Conservation (phyloP, 2,329 filamentous ascomycete genomes). For the Sarocladium brachiariae region DNA sequence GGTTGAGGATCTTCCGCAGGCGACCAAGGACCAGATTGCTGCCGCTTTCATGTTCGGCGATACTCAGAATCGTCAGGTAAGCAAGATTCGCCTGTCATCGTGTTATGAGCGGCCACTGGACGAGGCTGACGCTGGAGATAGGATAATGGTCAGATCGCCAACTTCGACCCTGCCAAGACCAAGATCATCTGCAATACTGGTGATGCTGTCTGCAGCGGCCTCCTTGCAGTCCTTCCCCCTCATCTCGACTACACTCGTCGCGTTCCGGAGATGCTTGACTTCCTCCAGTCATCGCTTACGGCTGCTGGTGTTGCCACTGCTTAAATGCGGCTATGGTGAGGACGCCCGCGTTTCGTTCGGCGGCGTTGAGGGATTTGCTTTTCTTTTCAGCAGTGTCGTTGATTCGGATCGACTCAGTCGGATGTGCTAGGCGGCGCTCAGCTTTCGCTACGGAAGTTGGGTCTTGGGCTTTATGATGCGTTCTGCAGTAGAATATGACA, state of each 20-base stretch:
- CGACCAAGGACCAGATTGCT: slow-evolving; percentile 17
- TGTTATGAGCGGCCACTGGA: no score
- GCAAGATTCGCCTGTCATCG: no score
- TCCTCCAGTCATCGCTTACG: slow-evolving; percentile 15
- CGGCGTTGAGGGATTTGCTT: no score
- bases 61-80: slow-evolving; percentile 16
- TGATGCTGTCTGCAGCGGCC: slow-evolving; percentile 30
- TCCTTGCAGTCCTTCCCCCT: slow-evolving; percentile 25
- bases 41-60: slow-evolving; percentile 22
- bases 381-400: no score
- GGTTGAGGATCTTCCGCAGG: slow-evolving; percentile 18
- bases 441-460: not conserved
- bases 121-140: slow-evolving; percentile 14
- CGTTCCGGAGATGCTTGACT: slow-evolving; percentile 24
- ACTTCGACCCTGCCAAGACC: slow-evolving; percentile 28
- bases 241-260: slow-evolving; percentile 30
- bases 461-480: no score
- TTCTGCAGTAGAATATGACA: no score
- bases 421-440: not conserved
- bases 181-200: slow-evolving; percentile 34
- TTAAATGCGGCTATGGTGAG: not conserved
- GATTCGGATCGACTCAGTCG: no score
- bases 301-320: slow-evolving; percentile 3
- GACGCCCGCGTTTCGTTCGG: not conserved
- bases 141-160: slow-evolving; percentile 27